Conservation (phyloP, 495 filamentous ascomycete species). For the Elasticomyces elasticus region DNA sequence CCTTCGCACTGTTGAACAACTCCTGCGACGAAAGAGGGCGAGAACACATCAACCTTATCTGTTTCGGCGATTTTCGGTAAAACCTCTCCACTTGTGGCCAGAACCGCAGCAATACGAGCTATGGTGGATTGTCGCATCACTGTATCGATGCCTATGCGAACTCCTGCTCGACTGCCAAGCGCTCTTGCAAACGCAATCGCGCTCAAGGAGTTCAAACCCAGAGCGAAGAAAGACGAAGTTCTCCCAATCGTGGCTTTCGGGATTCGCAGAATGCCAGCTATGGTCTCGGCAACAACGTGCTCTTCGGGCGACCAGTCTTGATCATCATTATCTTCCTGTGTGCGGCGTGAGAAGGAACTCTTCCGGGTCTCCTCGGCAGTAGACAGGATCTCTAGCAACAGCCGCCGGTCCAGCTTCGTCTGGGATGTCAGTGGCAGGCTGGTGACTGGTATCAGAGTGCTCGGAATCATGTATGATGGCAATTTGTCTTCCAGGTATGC, state of each 20-base stretch:
- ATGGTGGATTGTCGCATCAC: constrained; percentile 38
- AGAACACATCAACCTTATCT: constrained; percentile 28
- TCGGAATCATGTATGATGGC: constrained; percentile 60
- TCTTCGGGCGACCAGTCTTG: constrained; percentile 34
- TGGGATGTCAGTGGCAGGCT: constrained; percentile 52
- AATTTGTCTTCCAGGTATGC: constrained; percentile 36
- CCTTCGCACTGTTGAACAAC: constrained; percentile 30
- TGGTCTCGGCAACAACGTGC: constrained; percentile 38
- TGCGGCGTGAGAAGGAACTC: constrained; percentile 19
- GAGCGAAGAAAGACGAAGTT: constrained; percentile 47
- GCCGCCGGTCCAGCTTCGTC: constrained; percentile 51
- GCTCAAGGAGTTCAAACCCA: constrained; percentile 74
- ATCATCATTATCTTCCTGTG: constrained; percentile 16
- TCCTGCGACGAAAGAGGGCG: constrained; percentile 27
- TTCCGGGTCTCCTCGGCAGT: too few species aligned
- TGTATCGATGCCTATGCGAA: constrained; percentile 46
- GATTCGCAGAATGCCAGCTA: constrained; percentile 42
- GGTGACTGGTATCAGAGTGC: constrained; percentile 54
- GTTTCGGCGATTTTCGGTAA: too few species aligned
- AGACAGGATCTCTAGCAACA: too few species aligned
- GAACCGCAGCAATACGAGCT: constrained; percentile 3
- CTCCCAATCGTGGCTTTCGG: constrained; percentile 36
- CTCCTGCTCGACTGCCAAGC: constrained; percentile 35
- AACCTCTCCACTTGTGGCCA: too few species aligned
- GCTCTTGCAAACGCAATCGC: constrained; percentile 55